Evolutionary conservation across 2,329 filamentous ascomycete genomes (phyloP).

Genomic region (Emmonsia crescens): DNA sequence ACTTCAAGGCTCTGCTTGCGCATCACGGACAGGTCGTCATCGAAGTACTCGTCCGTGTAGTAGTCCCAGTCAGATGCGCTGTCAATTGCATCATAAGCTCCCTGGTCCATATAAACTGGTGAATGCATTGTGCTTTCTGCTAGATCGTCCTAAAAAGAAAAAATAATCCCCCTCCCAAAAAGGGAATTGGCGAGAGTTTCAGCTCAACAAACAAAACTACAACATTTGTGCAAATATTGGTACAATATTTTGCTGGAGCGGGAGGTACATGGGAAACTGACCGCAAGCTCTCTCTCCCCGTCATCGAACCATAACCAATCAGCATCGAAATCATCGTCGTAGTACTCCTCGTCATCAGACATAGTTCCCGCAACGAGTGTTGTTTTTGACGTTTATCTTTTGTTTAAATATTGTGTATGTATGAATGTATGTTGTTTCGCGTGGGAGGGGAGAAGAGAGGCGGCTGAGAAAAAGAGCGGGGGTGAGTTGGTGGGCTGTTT

Average conservation of each 20-base stretch:
- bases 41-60: conserved; percentile 19
- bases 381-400: background rate
- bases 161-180: background rate
- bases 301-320: conserved; percentile 11
- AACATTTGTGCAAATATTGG: no score
- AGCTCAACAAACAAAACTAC: background rate
- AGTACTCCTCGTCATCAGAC: conserved; percentile 17
- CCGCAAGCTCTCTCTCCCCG: conserved; percentile 8
- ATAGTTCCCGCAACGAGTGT: conserved; percentile 5
- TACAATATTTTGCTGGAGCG: background rate
- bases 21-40: conserved; percentile 11
- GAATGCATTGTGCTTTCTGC: conserved; percentile 21
- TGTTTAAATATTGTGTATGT: background rate
- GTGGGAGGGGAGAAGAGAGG: no score
- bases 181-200: background rate
- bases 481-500: no score
- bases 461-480: no score
- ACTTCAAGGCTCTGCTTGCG: background rate
- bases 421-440: background rate
- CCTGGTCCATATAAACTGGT: conserved; percentile 22
- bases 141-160: conserved; percentile 21
- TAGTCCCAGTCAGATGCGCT: conserved; percentile 24
- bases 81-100: conserved; percentile 19
- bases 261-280: background rate
- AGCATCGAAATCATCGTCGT: conserved; percentile 10